phyloP scores from a whole-genome alignment of 495 filamentous ascomycete genomes.

The Evernia prunastri region DNA sequence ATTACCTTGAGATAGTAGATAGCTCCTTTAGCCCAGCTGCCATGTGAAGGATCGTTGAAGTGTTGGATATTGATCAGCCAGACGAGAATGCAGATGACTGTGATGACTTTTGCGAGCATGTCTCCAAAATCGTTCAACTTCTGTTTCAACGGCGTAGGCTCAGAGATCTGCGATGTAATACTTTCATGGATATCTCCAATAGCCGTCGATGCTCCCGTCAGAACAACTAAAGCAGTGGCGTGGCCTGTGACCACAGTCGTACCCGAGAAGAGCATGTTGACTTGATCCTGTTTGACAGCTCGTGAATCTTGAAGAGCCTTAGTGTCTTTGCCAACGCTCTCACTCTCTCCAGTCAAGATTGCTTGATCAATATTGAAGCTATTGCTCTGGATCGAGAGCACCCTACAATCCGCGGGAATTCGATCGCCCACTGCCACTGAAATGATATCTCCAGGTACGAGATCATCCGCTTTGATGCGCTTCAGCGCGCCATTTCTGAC shows the following conservation, averaged over 20 bases:
- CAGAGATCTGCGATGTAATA: constrained; percentile 95
- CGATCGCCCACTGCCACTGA: constrained; percentile 86
- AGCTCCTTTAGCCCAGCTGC: constrained; percentile 92
- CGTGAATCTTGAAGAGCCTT: constrained; percentile 61
- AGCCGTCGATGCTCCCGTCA: constrained; percentile 86
- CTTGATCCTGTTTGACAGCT: constrained; percentile 95
- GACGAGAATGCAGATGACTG: constrained; percentile 88
- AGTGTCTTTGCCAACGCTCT: constrained; percentile 87
- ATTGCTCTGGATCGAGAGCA: constrained; percentile 92
- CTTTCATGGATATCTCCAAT: constrained; percentile 99
- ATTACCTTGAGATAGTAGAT: constrained; percentile 89
- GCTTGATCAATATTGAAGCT: constrained; percentile 94
- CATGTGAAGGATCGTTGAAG: constrained; percentile 90
- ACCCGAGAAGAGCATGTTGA: constrained; percentile 97
- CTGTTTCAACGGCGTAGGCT: constrained; percentile 94
- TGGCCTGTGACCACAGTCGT: constrained; percentile 95
- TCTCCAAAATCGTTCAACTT: constrained; percentile 99
- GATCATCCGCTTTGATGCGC: constrained; percentile 82
- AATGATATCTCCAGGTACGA: constrained; percentile 93
- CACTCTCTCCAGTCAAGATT: constrained; percentile 95
- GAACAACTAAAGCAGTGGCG: constrained; percentile 84
- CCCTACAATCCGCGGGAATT: constrained; percentile 91
- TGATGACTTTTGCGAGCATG: constrained; percentile 94
- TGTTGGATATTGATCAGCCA: constrained; percentile 98
- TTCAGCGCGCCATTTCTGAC: constrained; percentile 69